Percentiles rank a stretch among this genome's conserved stretches.
These are phyloP conservation scores for Podosphaera fusca DNA, from an alignment of 2,329 filamentous ascomycete genomes.

Conservation along the genomic window DNA sequence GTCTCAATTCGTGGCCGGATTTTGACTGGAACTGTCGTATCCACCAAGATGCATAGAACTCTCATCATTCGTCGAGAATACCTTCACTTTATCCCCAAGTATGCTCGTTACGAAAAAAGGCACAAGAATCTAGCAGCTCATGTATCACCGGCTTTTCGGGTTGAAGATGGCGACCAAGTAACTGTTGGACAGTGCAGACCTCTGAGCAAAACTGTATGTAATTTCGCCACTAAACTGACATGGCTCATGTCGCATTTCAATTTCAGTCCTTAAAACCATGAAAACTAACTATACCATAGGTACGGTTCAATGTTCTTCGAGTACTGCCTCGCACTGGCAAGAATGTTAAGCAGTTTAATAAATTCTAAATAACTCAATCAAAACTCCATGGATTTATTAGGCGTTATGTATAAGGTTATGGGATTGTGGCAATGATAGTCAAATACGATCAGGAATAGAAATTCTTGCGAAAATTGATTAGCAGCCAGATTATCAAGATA, in stretches of 20 bases:
- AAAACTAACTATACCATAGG: constrained; percentile 25
- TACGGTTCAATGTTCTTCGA: constrained; percentile 98
- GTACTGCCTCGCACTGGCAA: constrained; percentile 95
- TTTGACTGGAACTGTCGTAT: constrained; percentile 95
- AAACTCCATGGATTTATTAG: no score
- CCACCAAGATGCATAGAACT: constrained; percentile 99
- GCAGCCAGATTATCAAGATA: no score
- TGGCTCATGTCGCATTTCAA: not conserved
- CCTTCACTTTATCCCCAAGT: constrained; percentile 99
- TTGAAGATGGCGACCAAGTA: constrained; percentile 97
- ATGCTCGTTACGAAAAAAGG: constrained; percentile 99
- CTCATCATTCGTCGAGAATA: constrained; percentile 99
- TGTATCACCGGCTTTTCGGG: constrained; percentile 99
- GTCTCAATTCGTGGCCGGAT: constrained; percentile 99
- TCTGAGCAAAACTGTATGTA: constrained; percentile 94
- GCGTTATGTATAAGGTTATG: no score
- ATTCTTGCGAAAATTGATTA: no score
- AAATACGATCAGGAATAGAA: no score
- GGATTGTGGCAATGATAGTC: no score
- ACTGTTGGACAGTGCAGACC: constrained; percentile 99
- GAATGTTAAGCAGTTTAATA: constrained; percentile 91
- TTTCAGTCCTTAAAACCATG: not conserved
- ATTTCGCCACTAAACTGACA: not conserved
- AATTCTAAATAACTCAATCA: constrained; percentile 49
- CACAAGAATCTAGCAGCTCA: constrained; percentile 99